These are phyloP conservation scores for Letharia columbiana DNA, from an alignment of 495 filamentous ascomycete species.

Conservation along the genomic window DNA sequence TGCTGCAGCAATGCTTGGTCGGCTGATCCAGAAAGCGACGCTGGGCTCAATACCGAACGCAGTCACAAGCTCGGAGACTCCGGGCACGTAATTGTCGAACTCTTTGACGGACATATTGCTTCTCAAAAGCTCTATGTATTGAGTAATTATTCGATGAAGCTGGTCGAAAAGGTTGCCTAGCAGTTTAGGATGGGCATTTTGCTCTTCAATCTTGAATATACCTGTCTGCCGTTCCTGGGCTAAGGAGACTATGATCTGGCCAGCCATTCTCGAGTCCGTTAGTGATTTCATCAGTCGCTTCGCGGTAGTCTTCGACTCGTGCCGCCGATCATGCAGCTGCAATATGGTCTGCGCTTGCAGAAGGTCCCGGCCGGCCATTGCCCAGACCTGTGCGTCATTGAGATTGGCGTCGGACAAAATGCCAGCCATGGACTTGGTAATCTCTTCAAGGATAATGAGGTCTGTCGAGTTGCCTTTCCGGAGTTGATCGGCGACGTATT, in stretches of 20 bases:
- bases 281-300: conserved; percentile 71
- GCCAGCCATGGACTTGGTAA: conserved; percentile 86
- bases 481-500: conserved; percentile 81
- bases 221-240: conserved; percentile 79
- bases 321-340: conserved; percentile 68
- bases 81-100: conserved; percentile 76
- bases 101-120: conserved; percentile 66
- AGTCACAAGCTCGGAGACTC: conserved; percentile 58
- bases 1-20: conserved; percentile 54
- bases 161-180: conserved; percentile 81
- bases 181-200: conserved; percentile 66
- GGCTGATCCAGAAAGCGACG: conserved; percentile 80
- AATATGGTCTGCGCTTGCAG: conserved; percentile 71
- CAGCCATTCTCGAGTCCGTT: conserved; percentile 60
- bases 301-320: conserved; percentile 57
- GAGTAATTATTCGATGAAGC: conserved; percentile 70
- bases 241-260: conserved; percentile 75
- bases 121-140: conserved; percentile 82
- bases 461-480: conserved; percentile 72
- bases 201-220: conserved; percentile 58
- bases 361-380: conserved; percentile 75
- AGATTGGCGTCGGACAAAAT: conserved; percentile 77
- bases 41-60: conserved; percentile 75
- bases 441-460: conserved; percentile 76
- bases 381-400: conserved; percentile 75